phyloP scores from a whole-genome alignment of 139 green algal species.

The Penium margaritaceum region DNA sequence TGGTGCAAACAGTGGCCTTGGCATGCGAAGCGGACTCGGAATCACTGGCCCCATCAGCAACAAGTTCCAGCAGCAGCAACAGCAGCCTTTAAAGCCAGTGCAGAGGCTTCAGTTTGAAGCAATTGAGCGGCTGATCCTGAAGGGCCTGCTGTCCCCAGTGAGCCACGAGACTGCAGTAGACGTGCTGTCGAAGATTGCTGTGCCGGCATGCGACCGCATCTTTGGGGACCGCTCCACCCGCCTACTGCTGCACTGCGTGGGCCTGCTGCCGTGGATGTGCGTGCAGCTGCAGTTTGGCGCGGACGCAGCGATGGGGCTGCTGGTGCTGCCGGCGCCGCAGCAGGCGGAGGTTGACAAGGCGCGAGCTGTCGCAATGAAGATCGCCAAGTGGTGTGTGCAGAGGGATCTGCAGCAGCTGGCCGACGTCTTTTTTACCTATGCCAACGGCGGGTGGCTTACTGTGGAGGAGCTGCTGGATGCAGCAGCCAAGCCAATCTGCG shows the following conservation, averaged over 20 bases:
- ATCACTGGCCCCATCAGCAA: too few species aligned
- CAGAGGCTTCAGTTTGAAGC: constrained; percentile 19
- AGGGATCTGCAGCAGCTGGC: constrained; percentile 33
- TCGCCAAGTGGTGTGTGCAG: constrained; percentile 25
- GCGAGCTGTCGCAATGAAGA: constrained; percentile 15
- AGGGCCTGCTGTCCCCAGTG: constrained; percentile 64
- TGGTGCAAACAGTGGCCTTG: too few species aligned
- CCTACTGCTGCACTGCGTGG: constrained; percentile 61
- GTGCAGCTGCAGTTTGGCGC: constrained; percentile 50
- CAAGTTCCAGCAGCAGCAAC: background rate
- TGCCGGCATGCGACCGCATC: constrained; percentile 53
- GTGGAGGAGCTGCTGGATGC: constrained; percentile 31
- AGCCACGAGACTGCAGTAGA: constrained; percentile 49
- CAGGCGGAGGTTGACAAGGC: constrained; percentile 26
- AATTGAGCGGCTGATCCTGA: constrained; percentile 74
- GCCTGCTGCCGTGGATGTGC: constrained; percentile 66
- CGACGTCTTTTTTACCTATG: constrained; percentile 27
- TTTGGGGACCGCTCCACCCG: constrained; percentile 60
- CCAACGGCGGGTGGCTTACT: constrained; percentile 15
- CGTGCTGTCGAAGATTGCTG: constrained; percentile 44
- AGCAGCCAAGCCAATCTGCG: constrained; percentile 16
- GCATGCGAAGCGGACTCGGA: too few species aligned
- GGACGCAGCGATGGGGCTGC: background rate
- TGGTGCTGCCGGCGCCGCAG: constrained; percentile 9
- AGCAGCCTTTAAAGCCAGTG: constrained; percentile 1